Evolutionary conservation across 352 stramenopile species (phyloP).

Genomic region (Globisporangium perplexum): DNA sequence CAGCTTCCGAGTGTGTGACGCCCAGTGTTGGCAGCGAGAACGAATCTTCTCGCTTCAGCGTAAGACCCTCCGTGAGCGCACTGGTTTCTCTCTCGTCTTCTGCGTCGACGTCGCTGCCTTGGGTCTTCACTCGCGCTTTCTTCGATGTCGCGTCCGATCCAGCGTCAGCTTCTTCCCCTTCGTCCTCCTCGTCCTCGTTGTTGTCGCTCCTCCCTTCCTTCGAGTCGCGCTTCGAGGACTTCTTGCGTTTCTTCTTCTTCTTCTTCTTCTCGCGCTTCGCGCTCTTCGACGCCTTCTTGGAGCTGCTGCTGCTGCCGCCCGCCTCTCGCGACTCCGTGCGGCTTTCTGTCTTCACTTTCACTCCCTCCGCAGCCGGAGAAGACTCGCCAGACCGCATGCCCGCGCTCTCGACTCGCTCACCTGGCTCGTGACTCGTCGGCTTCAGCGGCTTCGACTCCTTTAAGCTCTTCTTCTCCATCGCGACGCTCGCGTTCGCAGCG

Average conservation of each 20-base stretch:
- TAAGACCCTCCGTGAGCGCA: neutral
- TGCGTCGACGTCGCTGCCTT: conserved; percentile 8
- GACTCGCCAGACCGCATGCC: neutral
- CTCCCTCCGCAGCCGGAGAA: conserved; percentile 7
- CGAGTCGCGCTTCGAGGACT: conserved; percentile 32
- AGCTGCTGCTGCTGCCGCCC: conserved; percentile 12
- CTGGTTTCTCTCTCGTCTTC: conserved; percentile 10
- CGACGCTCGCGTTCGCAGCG: too few relatives aligned
- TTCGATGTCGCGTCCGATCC: neutral
- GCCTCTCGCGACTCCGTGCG: neutral
- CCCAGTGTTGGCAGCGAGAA: conserved; percentile 3
- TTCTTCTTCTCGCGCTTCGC: conserved; percentile 43
- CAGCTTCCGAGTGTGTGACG: conserved; percentile 3
- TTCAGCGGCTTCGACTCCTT: neutral
- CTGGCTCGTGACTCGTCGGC: neutral
- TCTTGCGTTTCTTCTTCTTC: conserved; percentile 49
- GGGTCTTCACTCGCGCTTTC: neutral
- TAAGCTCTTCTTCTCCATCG: neutral
- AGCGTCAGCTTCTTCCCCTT: neutral
- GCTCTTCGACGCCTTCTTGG: conserved; percentile 28
- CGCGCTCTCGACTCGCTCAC: neutral
- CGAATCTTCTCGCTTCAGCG: conserved; percentile 5
- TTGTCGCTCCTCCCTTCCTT: conserved; percentile 17
- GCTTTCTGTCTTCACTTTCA: conserved; percentile 19
- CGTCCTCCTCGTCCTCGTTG: conserved; percentile 18